Evolutionary conservation across 768 basidiomycete genomes (phyloP), one percentile per base, ranked within the genome.

Genomic region (Lactarius hatsudake): DNA sequence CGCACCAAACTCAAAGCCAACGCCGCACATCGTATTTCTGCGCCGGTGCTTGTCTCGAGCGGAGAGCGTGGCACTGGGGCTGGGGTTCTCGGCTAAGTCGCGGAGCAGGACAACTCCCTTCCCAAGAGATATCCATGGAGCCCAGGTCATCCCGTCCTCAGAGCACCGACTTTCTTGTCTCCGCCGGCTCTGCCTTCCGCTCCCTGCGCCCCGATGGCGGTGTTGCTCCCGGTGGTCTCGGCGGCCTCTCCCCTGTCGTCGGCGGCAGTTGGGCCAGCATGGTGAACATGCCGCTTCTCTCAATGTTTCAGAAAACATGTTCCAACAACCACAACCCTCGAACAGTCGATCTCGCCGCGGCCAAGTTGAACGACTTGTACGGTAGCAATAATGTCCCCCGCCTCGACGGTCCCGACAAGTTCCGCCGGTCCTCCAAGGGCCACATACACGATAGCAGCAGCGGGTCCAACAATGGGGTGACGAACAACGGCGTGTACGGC

Each of bases 261-360:
- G 86, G 86, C 59, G 91, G 90, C 69, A 94, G 90, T 79, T 98
- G 97, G 97, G 95, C 97, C 32, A 93, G 88, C 79, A 97, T 97
- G 94, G 51, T 96, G 74, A 96, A 93, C 75, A 30, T 3, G 3
- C 28, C 28, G 28, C 28, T 30, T 30, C 28, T 30, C 28, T 3
- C 32, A 7, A 45, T n/a, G 43, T 45, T 45, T 7, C 2, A n/a
- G 20, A 45, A 45, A 3, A 70, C 72, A 43, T 76, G 75, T 66
- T 32, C 32, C 8, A 32, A 9, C 32, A 32, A 9, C 32, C 0
- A 8, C 8, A 9, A 5, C 6, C 0, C 6, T 32, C 32, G 8
- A 32, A 32, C 81, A 58, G 79, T 87, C 40, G 89, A 90, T 62
- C 81, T 83, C 23, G 85, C 88, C 3, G 5, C 30, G 4, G 81